Evolutionary conservation across 179 eudicot genomes (phyloP).

Genomic region (Silene coronaria): DNA sequence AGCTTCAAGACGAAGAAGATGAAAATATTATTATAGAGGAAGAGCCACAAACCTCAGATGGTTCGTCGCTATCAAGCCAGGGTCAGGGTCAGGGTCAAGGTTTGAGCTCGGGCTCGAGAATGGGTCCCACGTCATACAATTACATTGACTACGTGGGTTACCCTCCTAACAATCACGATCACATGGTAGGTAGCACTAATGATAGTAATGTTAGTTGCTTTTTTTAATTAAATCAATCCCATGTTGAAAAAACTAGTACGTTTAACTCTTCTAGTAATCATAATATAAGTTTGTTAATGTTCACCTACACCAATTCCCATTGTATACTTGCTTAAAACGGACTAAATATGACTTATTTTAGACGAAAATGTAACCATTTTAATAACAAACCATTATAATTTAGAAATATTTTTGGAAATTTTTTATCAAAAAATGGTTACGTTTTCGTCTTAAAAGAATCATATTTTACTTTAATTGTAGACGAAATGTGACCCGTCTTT

Average conservation of each 20-base stretch:
- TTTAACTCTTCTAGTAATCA: too few relatives aligned
- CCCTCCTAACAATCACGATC: constrained; percentile 22
- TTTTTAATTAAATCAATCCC: neutral
- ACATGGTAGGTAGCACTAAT: constrained; percentile 29
- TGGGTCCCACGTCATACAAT: constrained; percentile 23
- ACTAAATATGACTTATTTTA: too few relatives aligned
- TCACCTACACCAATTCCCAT: too few relatives aligned
- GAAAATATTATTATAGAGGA: constrained; percentile 9
- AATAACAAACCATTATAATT: too few relatives aligned
- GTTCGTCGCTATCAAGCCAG: constrained; percentile 33
- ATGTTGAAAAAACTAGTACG: neutral
- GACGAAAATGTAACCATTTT: too few relatives aligned
- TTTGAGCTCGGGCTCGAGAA: neutral
- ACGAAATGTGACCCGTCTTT: too few relatives aligned
- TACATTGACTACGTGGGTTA: constrained; percentile 33
- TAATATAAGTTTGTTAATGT: too few relatives aligned
- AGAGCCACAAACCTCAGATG: constrained; percentile 38
- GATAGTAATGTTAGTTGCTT: neutral
- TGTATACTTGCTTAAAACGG: too few relatives aligned
- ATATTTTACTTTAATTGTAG: too few relatives aligned
- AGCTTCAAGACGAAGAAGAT: constrained; percentile 22
- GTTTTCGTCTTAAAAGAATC: too few relatives aligned
- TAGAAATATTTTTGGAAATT: too few relatives aligned
- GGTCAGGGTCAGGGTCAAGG: constrained; percentile 17
- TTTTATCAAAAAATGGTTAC: too few relatives aligned